Evolutionary conservation across 2,329 filamentous ascomycete species (phyloP).

Genomic region (Paraphoma chrysanthemicola): DNA sequence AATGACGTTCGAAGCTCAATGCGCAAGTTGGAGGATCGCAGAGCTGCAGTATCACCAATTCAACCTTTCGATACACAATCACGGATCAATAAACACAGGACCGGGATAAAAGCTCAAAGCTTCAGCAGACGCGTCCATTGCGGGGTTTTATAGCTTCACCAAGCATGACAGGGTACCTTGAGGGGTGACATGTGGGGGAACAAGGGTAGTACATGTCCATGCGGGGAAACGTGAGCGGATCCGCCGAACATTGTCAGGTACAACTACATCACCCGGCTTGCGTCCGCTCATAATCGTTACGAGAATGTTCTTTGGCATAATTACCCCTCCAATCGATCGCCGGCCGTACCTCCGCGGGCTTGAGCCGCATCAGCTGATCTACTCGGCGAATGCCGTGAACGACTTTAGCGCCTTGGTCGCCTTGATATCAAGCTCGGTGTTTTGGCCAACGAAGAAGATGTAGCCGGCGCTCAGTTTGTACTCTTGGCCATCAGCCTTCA

Average conservation of each 20-base stretch:
- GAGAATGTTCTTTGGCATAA: neutral
- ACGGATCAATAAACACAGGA: neutral
- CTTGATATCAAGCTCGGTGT: slow-evolving; percentile 56
- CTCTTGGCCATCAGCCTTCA: slow-evolving; percentile 62
- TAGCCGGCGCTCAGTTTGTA: slow-evolving; percentile 66
- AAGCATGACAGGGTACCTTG: slow-evolving; percentile 5
- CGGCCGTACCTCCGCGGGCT: slow-evolving; percentile 12
- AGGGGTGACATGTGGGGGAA: slow-evolving; percentile 36
- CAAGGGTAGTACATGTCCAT: slow-evolving; percentile 18
- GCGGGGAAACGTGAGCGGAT: slow-evolving; percentile 36
- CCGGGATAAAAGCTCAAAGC: neutral
- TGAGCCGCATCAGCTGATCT: slow-evolving; percentile 22
- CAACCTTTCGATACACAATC: neutral
- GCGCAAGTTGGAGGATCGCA: neutral
- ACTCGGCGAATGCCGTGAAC: slow-evolving; percentile 58
- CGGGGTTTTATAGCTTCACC: slow-evolving; percentile 36
- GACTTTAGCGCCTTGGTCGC: slow-evolving; percentile 54
- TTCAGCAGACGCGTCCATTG: neutral
- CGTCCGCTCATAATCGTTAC: neutral
- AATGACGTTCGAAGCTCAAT: neutral
- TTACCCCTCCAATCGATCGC: slow-evolving; percentile 23
- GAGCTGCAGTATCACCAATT: neutral
- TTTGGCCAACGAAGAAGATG: slow-evolving; percentile 72
- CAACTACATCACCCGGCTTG: slow-evolving; percentile 4
- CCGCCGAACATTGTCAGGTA: slow-evolving; percentile 17